phyloP scores from a whole-genome alignment of 768 basidiomycete genomes.

The Leccinum longicurvipes region DNA sequence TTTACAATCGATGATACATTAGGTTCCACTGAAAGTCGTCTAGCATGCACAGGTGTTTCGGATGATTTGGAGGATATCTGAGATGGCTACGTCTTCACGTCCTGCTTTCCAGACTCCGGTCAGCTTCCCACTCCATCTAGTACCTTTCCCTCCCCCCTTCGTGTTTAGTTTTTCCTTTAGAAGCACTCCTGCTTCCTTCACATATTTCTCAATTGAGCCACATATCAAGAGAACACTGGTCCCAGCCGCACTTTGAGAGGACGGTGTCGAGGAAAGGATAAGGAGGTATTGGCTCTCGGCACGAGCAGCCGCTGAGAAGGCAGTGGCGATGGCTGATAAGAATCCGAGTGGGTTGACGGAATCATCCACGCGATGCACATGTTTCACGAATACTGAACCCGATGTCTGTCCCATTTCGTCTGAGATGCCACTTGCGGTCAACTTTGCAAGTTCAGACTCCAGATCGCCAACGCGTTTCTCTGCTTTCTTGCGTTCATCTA shows the following conservation, averaged over 20 bases:
- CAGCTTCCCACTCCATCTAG: conserved; percentile 74
- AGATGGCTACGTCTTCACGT: conserved; percentile 18
- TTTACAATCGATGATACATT: not conserved
- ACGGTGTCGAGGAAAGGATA: conserved; percentile 61
- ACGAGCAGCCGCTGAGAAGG: conserved; percentile 33
- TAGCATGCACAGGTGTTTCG: conserved; percentile 7
- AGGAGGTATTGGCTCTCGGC: conserved; percentile 39
- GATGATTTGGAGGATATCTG: conserved; percentile 15
- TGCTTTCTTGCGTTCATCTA: conserved; percentile 62
- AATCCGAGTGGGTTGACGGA: conserved; percentile 55
- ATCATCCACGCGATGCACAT: conserved; percentile 62
- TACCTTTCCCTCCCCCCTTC: conserved; percentile 78
- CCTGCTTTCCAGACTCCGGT: conserved; percentile 40
- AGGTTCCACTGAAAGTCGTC: not conserved
- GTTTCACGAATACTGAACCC: conserved; percentile 38
- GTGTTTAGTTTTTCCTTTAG: conserved; percentile 56
- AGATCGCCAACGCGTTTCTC: conserved; percentile 69
- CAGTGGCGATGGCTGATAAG: conserved; percentile 53
- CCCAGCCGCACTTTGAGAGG: conserved; percentile 47
- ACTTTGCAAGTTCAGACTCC: conserved; percentile 58
- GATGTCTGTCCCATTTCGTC: conserved; percentile 33
- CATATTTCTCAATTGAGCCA: conserved; percentile 56
- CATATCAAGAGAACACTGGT: conserved; percentile 57
- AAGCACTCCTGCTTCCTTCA: conserved; percentile 56
- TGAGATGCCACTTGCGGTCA: conserved; percentile 42